phyloP scores from a whole-genome alignment of 345 rosid genomes.

The Triadica sebifera region DNA sequence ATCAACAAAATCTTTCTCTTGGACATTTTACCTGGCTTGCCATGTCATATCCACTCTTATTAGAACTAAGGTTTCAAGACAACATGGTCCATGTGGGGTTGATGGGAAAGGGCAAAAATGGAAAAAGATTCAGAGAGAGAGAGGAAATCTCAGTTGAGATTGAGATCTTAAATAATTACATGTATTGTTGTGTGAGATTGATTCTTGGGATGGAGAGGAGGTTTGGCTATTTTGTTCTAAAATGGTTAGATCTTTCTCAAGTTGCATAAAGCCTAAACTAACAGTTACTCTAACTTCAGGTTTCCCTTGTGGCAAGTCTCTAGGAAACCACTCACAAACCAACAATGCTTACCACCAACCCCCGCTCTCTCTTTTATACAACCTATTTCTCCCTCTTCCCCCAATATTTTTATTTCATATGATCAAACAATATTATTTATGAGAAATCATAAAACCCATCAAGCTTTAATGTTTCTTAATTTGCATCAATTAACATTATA shows the following conservation, averaged over 20 bases:
- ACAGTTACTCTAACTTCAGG: conserved; percentile 51
- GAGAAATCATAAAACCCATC: no score
- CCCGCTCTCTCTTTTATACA: conserved; percentile 5
- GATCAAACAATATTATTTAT: no score
- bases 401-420: no score
- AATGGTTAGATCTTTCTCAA: conserved; percentile 48
- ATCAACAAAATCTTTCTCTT: no score
- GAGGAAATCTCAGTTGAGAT: conserved; percentile 62
- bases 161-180: conserved; percentile 56
- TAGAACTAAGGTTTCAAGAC: no score
- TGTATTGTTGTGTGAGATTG: conserved; percentile 12
- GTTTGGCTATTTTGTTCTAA: conserved; percentile 39
- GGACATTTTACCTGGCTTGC: no score
- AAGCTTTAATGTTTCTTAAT: no score
- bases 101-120: conserved; percentile 34
- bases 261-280: conserved; percentile 59
- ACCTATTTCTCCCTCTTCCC: no score
- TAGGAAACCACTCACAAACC: conserved; percentile 8
- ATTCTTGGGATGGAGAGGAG: no score
- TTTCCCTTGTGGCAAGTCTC: conserved; percentile 36
- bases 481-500: no score
- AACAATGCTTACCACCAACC: conserved; percentile 20
- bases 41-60: no score
- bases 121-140: not conserved
- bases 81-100: not conserved